Conservation (phyloP, 371 early-diverging fungal genomes). For the Apophysomyces ossiformis region DNA sequence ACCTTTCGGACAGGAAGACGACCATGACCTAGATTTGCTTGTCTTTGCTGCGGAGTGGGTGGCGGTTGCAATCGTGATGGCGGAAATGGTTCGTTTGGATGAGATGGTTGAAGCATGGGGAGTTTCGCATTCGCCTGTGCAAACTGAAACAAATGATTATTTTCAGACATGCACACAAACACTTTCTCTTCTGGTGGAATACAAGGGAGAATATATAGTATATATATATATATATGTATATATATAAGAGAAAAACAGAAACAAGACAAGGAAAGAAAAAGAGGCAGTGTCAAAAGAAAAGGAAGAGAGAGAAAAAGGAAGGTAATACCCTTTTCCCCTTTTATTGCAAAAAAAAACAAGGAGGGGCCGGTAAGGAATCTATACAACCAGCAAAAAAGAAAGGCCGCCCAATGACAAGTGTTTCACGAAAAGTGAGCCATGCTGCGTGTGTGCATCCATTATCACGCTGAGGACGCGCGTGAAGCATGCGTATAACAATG, state of each 20-base stretch:
- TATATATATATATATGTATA: slow-evolving; percentile 10
- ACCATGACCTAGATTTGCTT: slow-evolving; percentile 5
- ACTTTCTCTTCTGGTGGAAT: neutral
- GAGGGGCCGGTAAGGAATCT: too few species aligned
- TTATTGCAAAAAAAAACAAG: slow-evolving; percentile 1
- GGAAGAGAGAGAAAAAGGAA: slow-evolving; percentile 16
- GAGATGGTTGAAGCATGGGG: slow-evolving; percentile 25
- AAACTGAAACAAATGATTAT: slow-evolving; percentile 46
- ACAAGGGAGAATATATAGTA: slow-evolving; percentile 13
- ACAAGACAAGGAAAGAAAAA: slow-evolving; percentile 11
- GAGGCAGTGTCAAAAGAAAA: slow-evolving; percentile 11
- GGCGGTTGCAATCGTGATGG: slow-evolving; percentile 11
- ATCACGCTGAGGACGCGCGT: slow-evolving; percentile 1
- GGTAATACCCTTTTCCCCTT: slow-evolving; percentile 14
- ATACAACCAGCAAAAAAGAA: too few species aligned
- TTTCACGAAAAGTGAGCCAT: too few species aligned
- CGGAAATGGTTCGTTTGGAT: slow-evolving; percentile 3
- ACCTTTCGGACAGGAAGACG: slow-evolving; percentile 41
- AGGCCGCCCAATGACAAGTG: too few species aligned
- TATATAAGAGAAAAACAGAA: slow-evolving; percentile 13
- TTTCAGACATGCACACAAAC: slow-evolving; percentile 35
- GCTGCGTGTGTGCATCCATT: slow-evolving; percentile 2
- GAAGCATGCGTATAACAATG: slow-evolving; percentile 7
- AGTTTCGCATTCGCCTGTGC: slow-evolving; percentile 48
- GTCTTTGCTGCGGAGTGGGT: slow-evolving; percentile 12